Base-by-base conservation (phyloP, 768 basidiomycete species). In the Lactarius evosmus region DNA sequence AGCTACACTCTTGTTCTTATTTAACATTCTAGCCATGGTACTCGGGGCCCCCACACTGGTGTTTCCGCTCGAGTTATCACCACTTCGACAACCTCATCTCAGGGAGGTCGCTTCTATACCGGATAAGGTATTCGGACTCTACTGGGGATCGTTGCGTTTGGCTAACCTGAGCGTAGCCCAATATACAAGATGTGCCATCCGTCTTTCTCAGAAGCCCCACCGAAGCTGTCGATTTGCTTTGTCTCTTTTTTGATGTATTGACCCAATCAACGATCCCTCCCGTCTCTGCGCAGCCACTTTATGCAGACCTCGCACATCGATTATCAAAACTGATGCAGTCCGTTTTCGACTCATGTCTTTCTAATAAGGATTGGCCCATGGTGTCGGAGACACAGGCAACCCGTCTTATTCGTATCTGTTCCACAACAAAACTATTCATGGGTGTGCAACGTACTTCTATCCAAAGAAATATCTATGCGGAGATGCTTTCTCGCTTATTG, bases 211-310 rank as follows among this genome's bases (percentile, higher is more conserved):
- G 58, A 17, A n/a, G 60, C 11, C 55, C 75, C 12, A 71, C 77
- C 29, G 79, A 80, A 53, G 69, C 85, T 8, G 75, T 81, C 4
- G 71, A 78, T 3, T 79, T 88, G 61, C 74, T 84, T 52, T 76
- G 78, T 36, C 73, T 81, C 36, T 69, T 84, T 27, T 70, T 82
- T 22, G 78, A 83, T 40, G 70, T 83, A 16, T 67, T 83, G 27
- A 72, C 77, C 33, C 76, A 75, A 56, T 71, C 79, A 2, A 62
- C 86, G 52, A 74, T 72, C 46, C 78, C 79, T 3, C 70, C 79
- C 1, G 71, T 82, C 14, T 75, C 77, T 49, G 79, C 77, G 14
- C 78, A 80, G 36, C 81, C 80, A 75, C 82, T 84, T 56, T 75
- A 85, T 9, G 69, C 72, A 17, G 83, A 87, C 67, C 67, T 84